Percentiles rank a stretch among this genome's conserved stretches.
Conservation (phyloP, 106 monocot genomes). For the Apostasia ramifera region DNA sequence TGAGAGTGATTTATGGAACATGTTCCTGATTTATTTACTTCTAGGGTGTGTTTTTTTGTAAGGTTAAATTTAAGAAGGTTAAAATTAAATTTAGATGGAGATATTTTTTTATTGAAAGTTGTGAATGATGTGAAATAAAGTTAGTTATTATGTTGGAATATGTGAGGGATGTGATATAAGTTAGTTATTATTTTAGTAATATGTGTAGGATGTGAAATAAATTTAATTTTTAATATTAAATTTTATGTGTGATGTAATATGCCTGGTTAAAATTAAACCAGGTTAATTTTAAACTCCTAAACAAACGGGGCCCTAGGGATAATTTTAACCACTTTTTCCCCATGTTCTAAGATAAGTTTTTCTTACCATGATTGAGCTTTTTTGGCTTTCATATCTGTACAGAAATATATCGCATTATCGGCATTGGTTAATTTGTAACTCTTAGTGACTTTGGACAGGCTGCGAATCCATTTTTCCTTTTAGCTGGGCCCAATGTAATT, state of each 20-base stretch:
- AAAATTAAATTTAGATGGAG: too few species aligned
- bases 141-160: too few species aligned
- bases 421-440: background rate
- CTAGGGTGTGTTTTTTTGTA: too few species aligned
- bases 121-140: too few species aligned
- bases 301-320: background rate
- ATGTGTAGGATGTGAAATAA: background rate
- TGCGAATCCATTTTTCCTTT: slow-evolving; percentile 81
- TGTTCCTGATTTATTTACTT: too few species aligned
- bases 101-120: too few species aligned
- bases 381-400: slow-evolving; percentile 2
- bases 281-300: too few species aligned
- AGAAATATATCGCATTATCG: background rate
- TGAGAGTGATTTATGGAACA: too few species aligned
- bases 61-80: too few species aligned
- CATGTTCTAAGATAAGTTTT: background rate
- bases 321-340: background rate
- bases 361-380: background rate
- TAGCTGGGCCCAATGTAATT: slow-evolving; percentile 94
- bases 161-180: background rate
- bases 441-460: slow-evolving; percentile 28
- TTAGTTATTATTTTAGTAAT: background rate
- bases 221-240: background rate
- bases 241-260: background rate
- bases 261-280: too few species aligned